Percentiles rank a stretch among this genome's conserved stretches.
These are phyloP conservation scores for Zostera marina DNA, from an alignment of 116 monocot species.

Conservation along the genomic window DNA sequence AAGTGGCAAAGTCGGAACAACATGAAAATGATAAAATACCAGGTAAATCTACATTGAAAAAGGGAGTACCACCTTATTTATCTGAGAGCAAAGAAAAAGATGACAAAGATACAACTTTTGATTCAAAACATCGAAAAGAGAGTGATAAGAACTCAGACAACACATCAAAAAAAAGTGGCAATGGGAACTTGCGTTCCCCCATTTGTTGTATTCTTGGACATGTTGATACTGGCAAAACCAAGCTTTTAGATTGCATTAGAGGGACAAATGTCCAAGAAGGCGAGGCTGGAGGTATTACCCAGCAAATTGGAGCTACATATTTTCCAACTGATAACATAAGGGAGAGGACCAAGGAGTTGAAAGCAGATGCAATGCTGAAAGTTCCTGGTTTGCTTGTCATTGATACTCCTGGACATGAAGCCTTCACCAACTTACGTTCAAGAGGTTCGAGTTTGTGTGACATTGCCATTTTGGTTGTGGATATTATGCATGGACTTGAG, in stretches of 20 bases:
- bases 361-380: slow-evolving; percentile 80
- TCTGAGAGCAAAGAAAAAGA: slow-evolving; percentile 12
- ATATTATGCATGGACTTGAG: slow-evolving; percentile 98
- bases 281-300: slow-evolving; percentile 95
- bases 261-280: slow-evolving; percentile 95
- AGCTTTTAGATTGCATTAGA: slow-evolving; percentile 87
- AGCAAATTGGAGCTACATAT: slow-evolving; percentile 97
- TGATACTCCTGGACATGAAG: slow-evolving; percentile 96
- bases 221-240: slow-evolving; percentile 96
- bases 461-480: slow-evolving; percentile 91
- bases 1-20: slow-evolving; percentile 5
- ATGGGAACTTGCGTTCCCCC: slow-evolving; percentile 63
- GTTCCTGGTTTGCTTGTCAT: slow-evolving; percentile 95
- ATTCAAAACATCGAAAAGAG: slow-evolving; percentile 18
- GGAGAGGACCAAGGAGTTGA: slow-evolving; percentile 89
- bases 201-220: slow-evolving; percentile 98
- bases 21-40: too few relatives aligned
- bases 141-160: slow-evolving; percentile 13
- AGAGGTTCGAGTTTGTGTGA: slow-evolving; percentile 98
- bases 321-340: slow-evolving; percentile 94
- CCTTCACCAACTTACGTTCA: slow-evolving; percentile 79
- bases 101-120: slow-evolving; percentile 6
- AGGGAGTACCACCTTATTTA: slow-evolving; percentile 14
- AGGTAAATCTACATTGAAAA: slow-evolving; percentile 34
- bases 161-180: slow-evolving; percentile 22